Percentiles rank a stretch among this genome's conserved stretches.
Conservation (phyloP, 257 asterid genomes). For the Nicotiana tabacum region DNA sequence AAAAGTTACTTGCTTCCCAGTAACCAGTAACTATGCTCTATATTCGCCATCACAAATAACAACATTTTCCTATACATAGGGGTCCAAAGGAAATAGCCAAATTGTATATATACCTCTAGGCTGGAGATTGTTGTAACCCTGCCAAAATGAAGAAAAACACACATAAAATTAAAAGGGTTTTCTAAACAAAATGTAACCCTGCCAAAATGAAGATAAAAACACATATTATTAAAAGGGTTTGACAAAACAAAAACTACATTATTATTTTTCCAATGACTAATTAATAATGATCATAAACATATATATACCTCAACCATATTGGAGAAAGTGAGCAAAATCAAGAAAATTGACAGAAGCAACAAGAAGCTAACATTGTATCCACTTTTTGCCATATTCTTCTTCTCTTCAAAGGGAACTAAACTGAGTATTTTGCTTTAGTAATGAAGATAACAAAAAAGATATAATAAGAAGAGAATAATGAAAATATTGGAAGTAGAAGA, state of each 20-base stretch:
- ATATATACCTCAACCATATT: conserved; percentile 22
- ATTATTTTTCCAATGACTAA: not conserved
- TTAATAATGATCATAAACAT: not conserved
- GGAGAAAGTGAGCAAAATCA: conserved; percentile 18
- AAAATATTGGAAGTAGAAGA: not conserved
- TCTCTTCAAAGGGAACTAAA: not conserved
- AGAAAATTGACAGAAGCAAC: conserved; percentile 23
- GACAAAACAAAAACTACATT: not conserved
- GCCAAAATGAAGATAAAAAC: not conserved
- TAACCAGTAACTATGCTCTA: no score
- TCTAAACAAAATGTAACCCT: no score
- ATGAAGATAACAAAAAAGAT: not conserved
- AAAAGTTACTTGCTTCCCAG: no score
- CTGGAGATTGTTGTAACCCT: conserved; percentile 20
- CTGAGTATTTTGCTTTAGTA: not conserved
- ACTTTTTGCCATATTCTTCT: conserved; percentile 9
- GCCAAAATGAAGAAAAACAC: no score
- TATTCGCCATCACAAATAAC: no score
- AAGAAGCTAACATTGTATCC: conserved; percentile 14
- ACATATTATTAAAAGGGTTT: not conserved
- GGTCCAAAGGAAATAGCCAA: not conserved
- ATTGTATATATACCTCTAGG: conserved; percentile 16
- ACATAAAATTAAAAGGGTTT: no score
- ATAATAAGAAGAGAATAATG: not conserved
- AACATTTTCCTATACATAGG: not conserved